Evolutionary conservation across 331 rosid genomes (phyloP).

Genomic region (Erythrophleum ivorense): DNA sequence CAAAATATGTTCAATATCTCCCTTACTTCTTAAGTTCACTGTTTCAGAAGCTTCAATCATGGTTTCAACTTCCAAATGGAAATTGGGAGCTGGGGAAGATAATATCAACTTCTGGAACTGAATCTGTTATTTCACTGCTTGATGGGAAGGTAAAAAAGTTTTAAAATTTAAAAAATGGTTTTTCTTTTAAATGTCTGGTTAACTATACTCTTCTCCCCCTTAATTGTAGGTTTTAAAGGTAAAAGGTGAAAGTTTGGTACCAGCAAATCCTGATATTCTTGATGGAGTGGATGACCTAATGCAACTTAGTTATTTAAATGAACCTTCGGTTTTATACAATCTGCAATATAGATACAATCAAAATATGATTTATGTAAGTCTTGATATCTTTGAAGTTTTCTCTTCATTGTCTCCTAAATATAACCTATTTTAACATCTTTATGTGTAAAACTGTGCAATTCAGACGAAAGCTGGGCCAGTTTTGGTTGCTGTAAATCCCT

Average conservation of each 20-base stretch:
- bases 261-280: conserved; percentile 98
- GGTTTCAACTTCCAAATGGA: conserved; percentile 92
- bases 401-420: conserved; percentile 25
- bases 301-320: conserved; percentile 99
- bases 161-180: conserved; percentile 18
- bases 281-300: conserved; percentile 98
- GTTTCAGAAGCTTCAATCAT: conserved; percentile 87
- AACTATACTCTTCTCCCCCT: conserved; percentile 10
- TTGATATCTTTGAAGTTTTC: conserved; percentile 8
- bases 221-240: conserved; percentile 72
- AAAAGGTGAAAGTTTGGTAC: conserved; percentile 72
- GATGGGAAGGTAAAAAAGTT: conserved; percentile 74
- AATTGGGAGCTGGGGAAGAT: conserved; percentile 85
- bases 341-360: conserved; percentile 87
- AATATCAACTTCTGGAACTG: conserved; percentile 67
- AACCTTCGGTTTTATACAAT: conserved; percentile 92
- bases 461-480: conserved; percentile 99
- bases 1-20: conserved; percentile 33
- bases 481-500: conserved; percentile 95
- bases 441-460: conserved; percentile 39
- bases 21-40: conserved; percentile 41
- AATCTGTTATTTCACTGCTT: conserved; percentile 74
- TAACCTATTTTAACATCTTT: conserved; percentile 29
- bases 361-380: conserved; percentile 86
- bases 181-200: conserved; percentile 12